Base-by-base conservation (phyloP, 2,329 filamentous ascomycete species). In the Alternaria brassicae region DNA sequence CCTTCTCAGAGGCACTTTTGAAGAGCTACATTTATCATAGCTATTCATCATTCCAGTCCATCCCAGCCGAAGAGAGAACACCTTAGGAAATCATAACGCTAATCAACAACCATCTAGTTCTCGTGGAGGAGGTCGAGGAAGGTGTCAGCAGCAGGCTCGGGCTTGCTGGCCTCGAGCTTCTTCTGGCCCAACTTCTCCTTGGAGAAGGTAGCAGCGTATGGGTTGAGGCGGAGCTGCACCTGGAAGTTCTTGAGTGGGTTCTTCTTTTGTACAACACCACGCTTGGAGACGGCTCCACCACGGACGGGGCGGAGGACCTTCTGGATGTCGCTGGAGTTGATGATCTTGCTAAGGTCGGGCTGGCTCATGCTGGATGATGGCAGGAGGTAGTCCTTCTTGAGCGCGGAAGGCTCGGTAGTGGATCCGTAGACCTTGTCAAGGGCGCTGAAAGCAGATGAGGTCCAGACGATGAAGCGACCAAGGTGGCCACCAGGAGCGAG, bases 201-300 rank as follows among this genome's bases (percentile, higher is more conserved):
- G 74, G 89, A 85, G 84, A 96, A 99, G 66, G 91, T 89, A 75
- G 90, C 86, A 73, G 95, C 94, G 84, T 99, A 99, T 68, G 95
- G 95, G 90, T 99, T 99, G 82, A 99, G 91, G 78, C 95, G 91
- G 80, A 99, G 91, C 83, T 97, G 88, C 72, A 99, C 91, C 88
- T 98, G 95, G 89, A 93, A 96, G 91, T 99, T 99, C 84, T 86
- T 87, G 74, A 99, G 93, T 78, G 95, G 95, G 89, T 99, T 99
- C 93, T 98, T 98, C 93, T 99, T 99, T 89, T 97, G 94, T 72
- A 97, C 92, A 78, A 87, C 84, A 72, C 86, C 84, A 79, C 95
- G 92, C 89, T 97, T 97, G 83, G 93, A 96, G 79, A 89, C 84
- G 79, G 92, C 88, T 74, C 90, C 88, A 75, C 95, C 95, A 87